These are phyloP conservation scores for Ilex aquifolium DNA, from an alignment of 257 asterid genomes.

Conservation along the genomic window DNA sequence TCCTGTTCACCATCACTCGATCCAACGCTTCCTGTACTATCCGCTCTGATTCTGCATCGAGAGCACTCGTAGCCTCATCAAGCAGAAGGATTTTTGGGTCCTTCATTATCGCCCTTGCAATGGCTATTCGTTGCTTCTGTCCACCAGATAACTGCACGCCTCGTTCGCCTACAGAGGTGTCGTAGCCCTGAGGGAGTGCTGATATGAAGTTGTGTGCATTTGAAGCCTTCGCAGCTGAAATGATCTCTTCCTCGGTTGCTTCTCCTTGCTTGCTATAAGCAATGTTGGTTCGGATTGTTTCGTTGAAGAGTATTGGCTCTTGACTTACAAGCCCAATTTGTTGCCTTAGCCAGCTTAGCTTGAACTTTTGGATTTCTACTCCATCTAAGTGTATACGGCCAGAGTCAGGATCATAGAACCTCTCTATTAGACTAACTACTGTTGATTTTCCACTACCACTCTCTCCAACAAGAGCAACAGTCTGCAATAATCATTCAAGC, in stretches of 20 bases:
- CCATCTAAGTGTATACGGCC: slow-evolving; percentile 48
- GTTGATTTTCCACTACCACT: slow-evolving; percentile 85
- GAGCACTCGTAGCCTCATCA: slow-evolving; percentile 79
- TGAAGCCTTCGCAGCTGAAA: slow-evolving; percentile 53
- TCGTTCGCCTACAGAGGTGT: slow-evolving; percentile 62
- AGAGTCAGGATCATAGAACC: slow-evolving; percentile 63
- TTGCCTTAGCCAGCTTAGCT: slow-evolving; percentile 65
- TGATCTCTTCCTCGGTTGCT: slow-evolving; percentile 56
- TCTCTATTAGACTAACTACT: slow-evolving; percentile 53
- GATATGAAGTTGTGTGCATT: slow-evolving; percentile 69
- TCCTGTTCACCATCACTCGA: slow-evolving; percentile 58
- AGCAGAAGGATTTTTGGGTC: slow-evolving; percentile 58
- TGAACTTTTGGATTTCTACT: slow-evolving; percentile 35
- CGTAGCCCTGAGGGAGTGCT: slow-evolving; percentile 64
- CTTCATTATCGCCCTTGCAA: slow-evolving; percentile 60
- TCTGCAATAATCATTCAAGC: slow-evolving; percentile 22
- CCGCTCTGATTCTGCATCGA: slow-evolving; percentile 67
- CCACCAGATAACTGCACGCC: slow-evolving; percentile 74
- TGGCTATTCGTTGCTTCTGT: slow-evolving; percentile 69
- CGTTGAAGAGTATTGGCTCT: slow-evolving; percentile 78
- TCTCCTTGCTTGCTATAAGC: slow-evolving; percentile 56
- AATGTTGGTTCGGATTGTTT: slow-evolving; percentile 64
- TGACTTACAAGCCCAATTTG: slow-evolving; percentile 84
- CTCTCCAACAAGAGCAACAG: slow-evolving; percentile 81
- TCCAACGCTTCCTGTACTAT: slow-evolving; percentile 69